These are phyloP conservation scores for Microcyclospora tardicrescens DNA, from an alignment of 2,329 filamentous ascomycete species.

Conservation along the genomic window DNA sequence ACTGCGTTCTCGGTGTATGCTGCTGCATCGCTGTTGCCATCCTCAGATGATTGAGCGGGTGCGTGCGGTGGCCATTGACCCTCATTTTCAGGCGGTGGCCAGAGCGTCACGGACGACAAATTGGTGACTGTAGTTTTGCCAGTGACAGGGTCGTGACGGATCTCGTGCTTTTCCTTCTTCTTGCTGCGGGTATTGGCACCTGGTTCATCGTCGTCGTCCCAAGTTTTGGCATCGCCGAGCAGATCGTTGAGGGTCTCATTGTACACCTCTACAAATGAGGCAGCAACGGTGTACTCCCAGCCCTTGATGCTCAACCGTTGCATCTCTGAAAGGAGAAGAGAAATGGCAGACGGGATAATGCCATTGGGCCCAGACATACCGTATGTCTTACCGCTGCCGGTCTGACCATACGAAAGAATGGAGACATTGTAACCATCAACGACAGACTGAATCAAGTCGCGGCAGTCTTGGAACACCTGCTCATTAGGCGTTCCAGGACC, in stretches of 20 bases:
- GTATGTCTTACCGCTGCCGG: constrained; percentile 89
- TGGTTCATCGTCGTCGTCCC: constrained; percentile 34
- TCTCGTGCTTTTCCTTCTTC: constrained; percentile 69
- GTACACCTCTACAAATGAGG: constrained; percentile 94
- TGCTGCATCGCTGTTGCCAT: constrained; percentile 2
- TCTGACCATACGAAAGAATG: constrained; percentile 98
- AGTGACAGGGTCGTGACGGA: constrained; percentile 69
- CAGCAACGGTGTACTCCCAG: constrained; percentile 89
- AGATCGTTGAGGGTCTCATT: constrained; percentile 94
- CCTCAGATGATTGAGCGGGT: neutral
- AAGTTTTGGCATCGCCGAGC: constrained; percentile 55
- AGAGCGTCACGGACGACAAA: constrained; percentile 63
- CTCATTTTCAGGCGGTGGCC: constrained; percentile 62
- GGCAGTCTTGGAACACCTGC: constrained; percentile 91
- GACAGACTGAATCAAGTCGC: constrained; percentile 89
- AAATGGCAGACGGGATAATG: constrained; percentile 87
- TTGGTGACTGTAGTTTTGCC: constrained; percentile 75
- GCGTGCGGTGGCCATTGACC: constrained; percentile 17
- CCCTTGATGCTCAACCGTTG: constrained; percentile 75
- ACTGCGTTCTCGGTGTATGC: constrained; percentile 20
- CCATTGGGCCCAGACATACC: constrained; percentile 88
- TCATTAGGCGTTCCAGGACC: constrained; percentile 62
- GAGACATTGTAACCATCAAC: constrained; percentile 97
- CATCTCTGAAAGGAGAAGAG: constrained; percentile 86
- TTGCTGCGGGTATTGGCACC: constrained; percentile 15